Evolutionary conservation across 129 eudicot genomes (phyloP), one percentile per base, ranked within the genome.

Genomic region (Lactuca saligna): DNA sequence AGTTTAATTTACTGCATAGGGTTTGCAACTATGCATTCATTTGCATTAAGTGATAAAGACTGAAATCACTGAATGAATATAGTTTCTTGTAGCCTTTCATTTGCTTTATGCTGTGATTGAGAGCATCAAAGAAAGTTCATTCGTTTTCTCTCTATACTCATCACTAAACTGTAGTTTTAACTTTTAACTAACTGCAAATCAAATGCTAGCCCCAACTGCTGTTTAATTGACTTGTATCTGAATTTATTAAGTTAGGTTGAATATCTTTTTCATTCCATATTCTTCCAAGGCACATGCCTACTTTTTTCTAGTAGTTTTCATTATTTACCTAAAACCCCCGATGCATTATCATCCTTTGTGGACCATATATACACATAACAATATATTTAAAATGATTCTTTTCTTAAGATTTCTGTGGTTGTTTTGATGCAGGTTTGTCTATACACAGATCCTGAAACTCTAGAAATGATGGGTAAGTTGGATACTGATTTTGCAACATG

Each of bases 381-480:
- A 20, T 35, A 35, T 37, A 71, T 71, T 42, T 46, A 42, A 69
- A 8, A 15, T 70, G 50, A 49, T 7, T 64, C 38, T 61, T 4
- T 8, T 68, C 17, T 38, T 59, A 39, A 50, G 15, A 51, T 14
- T 67, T 68, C 13, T 59, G 34, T 34, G 57, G 67, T 39, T 32
- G 35, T 80, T 17, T 82, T 55, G 61, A 53, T 82, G 85, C 92
- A 89, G 96, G 77, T 93, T 63, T 61, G 84, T 57, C 63, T 93
- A 46, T 93, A 80, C 75, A 66, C 92, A 15, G 96, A 93, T 74
- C 57, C 89, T 12, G 95, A 87, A 69, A 84, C 96, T 41, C 74
- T 82, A 56, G 73, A 80, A 25, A 72, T 80, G 79, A 82, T 93
- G 96, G 98, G 98, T 93, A 77, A 81, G 89, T 58, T 66, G 20